These are phyloP conservation scores for Atkinsonella hypoxylon DNA, from an alignment of 2,329 filamentous ascomycete species.

Conservation along the genomic window DNA sequence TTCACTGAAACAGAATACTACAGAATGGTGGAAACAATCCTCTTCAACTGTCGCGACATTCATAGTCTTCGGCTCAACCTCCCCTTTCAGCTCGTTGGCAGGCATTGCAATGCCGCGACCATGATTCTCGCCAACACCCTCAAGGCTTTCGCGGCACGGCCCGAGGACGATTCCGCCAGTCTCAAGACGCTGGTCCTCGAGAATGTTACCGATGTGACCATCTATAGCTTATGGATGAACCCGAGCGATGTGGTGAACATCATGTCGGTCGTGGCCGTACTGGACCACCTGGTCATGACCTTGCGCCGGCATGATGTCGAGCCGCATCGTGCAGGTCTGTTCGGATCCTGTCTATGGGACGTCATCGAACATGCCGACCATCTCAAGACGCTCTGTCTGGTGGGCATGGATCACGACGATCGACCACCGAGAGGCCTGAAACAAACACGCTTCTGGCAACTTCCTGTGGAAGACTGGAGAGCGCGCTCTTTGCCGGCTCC, in stretches of 20 bases:
- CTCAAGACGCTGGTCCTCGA: conserved; percentile 37
- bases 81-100: conserved; percentile 37
- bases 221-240: conserved; percentile 38
- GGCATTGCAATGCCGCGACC: conserved; percentile 33
- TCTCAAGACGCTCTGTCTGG: conserved; percentile 35
- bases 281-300: conserved; percentile 35
- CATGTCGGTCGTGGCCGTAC: conserved; percentile 25
- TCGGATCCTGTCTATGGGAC: conserved; percentile 36
- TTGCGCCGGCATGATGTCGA: conserved; percentile 32
- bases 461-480: conserved; percentile 27
- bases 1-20: conserved; percentile 39
- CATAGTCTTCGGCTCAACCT: conserved; percentile 37
- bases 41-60: conserved; percentile 32
- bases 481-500: conserved; percentile 26
- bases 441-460: conserved; percentile 25
- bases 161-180: conserved; percentile 29
- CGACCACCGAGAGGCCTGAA: conserved; percentile 24
- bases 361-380: conserved; percentile 31
- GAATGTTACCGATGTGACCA: conserved; percentile 34
- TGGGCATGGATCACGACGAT: conserved; percentile 31
- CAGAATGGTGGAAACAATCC: conserved; percentile 26
- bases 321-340: conserved; percentile 21
- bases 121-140: conserved; percentile 41
- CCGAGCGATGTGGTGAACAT: conserved; percentile 38
- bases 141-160: conserved; percentile 32